Evolutionary conservation across 192 early-diverging fungal species (phyloP), one percentile per base, ranked within the genome.

Genomic region (Lunasporangiospora selenospora): DNA sequence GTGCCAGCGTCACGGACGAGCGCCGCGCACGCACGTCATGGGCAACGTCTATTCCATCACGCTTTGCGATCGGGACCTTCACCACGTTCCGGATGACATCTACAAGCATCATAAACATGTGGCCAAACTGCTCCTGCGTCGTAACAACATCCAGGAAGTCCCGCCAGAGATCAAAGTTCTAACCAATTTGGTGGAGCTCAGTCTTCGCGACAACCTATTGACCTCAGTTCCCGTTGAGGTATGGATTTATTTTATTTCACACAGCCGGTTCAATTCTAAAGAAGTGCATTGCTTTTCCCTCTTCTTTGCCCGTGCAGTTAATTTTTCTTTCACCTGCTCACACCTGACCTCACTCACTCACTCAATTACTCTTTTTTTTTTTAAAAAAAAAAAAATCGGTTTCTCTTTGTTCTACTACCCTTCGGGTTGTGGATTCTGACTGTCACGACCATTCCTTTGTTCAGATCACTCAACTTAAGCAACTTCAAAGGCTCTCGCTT

Each of bases 31-130:
- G 16, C 13, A 47, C 40, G 40, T 7, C 12, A 71, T 73, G 67
- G 67, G 67, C 32, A 73, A 73, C 53, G 67, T 73, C 23, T 73
- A 73, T 23, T 73, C 67, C 19, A 73, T 73, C 53, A 73, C 60
- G 16, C 36, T 73, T 7, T 73, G 67, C 42, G 67, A 73, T 32
- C 59, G 67, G 2, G 67, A 62, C 33, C 67, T 73, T 6, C 59
- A 62, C 34, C 60, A 73, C 47, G 59, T 73, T 11, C 67, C 67
- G 6, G 67, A 73, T 31, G 59, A 73, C n/a, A 73, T 73, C 13
- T 73, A 73, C 36, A 73, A 63, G 45, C 67, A 62, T 38, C 67
- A 73, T 29, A 73, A 73, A 56, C 60, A 73, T 44, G 67, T 62
- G 10, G 60, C 67, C 0, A 73, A 63, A 24, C 41, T 73, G 18